Evolutionary conservation across 2,329 filamentous ascomycete species (phyloP), one percentile per base, ranked within the genome.

Genomic region (Coleophoma crateriformis): DNA sequence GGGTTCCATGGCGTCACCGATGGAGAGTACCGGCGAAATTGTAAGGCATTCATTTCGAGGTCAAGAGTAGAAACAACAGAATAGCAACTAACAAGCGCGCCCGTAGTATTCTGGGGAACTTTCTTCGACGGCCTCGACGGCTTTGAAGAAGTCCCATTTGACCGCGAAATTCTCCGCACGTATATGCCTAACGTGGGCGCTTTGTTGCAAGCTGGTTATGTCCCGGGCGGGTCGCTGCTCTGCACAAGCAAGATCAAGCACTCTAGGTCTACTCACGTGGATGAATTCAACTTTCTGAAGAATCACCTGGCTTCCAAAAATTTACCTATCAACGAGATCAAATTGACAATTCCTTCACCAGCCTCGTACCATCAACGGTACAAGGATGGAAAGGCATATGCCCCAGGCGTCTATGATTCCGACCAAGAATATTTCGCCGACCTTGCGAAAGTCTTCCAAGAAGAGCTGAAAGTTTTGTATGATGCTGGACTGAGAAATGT

Each of bases 321-420:
- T 48, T 79, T 83, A 60, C 79, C 19, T 3, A 19, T 3, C 19
- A 19, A 79, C 55, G 79, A 85, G 55, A 78, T 84, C 65, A 86
- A 88, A 70, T 76, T 87, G 57, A 87, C 84, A 15, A 70, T 87
- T 59, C 79, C 82, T 15, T 80, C 82, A 4, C 82, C 82, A 2
- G 80, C 80, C 64, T 87, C 83, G 77, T 87, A 87, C 63, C 84
- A 89, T 66, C 72, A 85, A 61, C 75, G 82, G 35, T 77, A 79
- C 57, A 75, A 71, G 57, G 71, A 75, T 50, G 75, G 76, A 46
- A 66, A 68, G 47, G 76, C 76, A 22, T 81, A 75, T 58, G 68
- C 71, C 5, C 71, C 71, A 49, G 70, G 73, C 1, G 72, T 75
- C 35, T 80, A 81, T 53, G 55, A 61, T 14, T 71, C 69, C 15